Base-by-base conservation (phyloP, 768 basidiomycete genomes). In the Russula ochroleuca region DNA sequence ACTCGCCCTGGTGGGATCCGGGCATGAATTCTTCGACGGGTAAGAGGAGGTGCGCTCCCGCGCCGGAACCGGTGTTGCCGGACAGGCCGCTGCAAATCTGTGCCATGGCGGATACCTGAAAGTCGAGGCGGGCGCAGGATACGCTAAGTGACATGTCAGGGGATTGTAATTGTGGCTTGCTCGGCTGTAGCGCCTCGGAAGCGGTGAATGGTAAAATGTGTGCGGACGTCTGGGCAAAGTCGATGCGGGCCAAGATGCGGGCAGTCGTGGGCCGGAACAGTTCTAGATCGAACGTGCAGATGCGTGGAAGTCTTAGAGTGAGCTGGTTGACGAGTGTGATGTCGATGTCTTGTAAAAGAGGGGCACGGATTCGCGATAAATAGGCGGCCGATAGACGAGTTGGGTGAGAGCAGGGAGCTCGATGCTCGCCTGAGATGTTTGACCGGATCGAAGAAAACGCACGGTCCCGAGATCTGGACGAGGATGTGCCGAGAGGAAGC, bases 301-400 rank as follows among this genome's bases (percentile, higher is more conserved):
- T n/a, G n/a, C n/a, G n/a, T n/a, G n/a, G n/a, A n/a, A n/a, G n/a
- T n/a, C n/a, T n/a, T n/a, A n/a, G 15, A 2, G 59, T 55, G 31
- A 61, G 63, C 25, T 64, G 63, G 19, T 64, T 56, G 59, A 64
- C 61, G 4, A 64, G 33, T 3, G 48, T 37, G 47, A 64, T 50
- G 7, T 61, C 59, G 25, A 64, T n/a, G 33, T 61, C 58, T 15
- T 45, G 47, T 43, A 64, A 37, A 5, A 49, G 48, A 56, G 63
- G 63, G 0, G 59, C 38, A 5, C 11, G 47, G 41, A 64, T n/a
- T n/a, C 38, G 53, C 40, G 10, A 64, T 28, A 64, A 25, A 13
- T 64, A 64, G 23, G 48, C 47, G 15, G 59, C n/a, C 54, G 59
- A 54, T 61, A 64, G 10, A 60, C 35, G 19, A 64, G 48, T 35